These are phyloP conservation scores for Sistotremastrum niveocremeum DNA, from an alignment of 768 basidiomycete genomes.

Conservation along the genomic window DNA sequence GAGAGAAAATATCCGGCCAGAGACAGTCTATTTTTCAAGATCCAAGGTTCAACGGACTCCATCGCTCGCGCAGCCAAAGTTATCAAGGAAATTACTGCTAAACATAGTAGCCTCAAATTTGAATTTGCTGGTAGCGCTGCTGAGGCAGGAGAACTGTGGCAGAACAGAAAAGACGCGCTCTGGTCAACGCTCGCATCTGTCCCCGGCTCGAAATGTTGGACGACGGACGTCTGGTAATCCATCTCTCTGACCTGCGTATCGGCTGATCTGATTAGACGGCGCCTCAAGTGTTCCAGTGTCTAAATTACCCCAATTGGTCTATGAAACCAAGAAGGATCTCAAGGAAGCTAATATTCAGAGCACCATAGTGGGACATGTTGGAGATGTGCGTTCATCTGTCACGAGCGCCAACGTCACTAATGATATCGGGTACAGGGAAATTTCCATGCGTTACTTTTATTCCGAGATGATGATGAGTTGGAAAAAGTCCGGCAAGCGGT, in stretches of 20 bases:
- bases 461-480: constrained; percentile 29
- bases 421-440: constrained; percentile 3
- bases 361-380: constrained; percentile 64
- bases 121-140: constrained; percentile 45
- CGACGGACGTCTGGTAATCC: constrained; percentile 64
- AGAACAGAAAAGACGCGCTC: constrained; percentile 54
- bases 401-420: neutral
- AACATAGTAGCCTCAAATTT: constrained; percentile 57
- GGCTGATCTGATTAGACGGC: neutral
- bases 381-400: constrained; percentile 43
- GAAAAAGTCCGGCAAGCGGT: constrained; percentile 26
- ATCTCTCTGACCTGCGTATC: neutral
- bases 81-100: constrained; percentile 42
- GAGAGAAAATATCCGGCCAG: constrained; percentile 41
- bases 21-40: constrained; percentile 78
- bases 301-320: constrained; percentile 46
- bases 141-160: constrained; percentile 66
- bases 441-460: constrained; percentile 41
- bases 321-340: constrained; percentile 63
- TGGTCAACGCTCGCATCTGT: constrained; percentile 41
- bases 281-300: constrained; percentile 43
- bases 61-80: constrained; percentile 49
- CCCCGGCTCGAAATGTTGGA: constrained; percentile 45
- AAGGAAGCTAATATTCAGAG: constrained; percentile 38
- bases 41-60: constrained; percentile 57